phyloP scores from a whole-genome alignment of 257 asterid species.

The Agastache rugosa region DNA sequence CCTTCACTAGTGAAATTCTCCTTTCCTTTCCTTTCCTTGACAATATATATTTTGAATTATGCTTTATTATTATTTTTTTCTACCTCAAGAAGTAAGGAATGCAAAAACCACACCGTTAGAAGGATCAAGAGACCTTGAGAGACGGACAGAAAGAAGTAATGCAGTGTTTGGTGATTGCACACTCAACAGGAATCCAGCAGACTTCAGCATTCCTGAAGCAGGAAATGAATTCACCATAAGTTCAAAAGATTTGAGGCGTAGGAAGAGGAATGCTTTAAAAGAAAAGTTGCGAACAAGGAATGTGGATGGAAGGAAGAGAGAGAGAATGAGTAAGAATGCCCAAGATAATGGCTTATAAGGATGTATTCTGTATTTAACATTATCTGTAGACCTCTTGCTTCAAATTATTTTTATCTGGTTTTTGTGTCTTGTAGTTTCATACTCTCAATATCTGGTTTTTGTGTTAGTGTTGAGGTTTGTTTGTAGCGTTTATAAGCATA shows the following conservation, averaged over 20 bases:
- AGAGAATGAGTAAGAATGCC: conserved; percentile 38
- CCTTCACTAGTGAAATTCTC: conserved; percentile 17
- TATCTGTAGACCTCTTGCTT: background rate
- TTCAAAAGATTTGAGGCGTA: conserved; percentile 47
- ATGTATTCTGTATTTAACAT: background rate
- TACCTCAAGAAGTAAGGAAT: conserved; percentile 34
- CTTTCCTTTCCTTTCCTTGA: background rate
- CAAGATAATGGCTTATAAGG: background rate
- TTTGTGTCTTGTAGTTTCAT: background rate
- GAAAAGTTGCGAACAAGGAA: conserved; percentile 20
- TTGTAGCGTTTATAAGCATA: background rate
- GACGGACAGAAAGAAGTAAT: background rate
- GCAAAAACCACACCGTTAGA: conserved; percentile 3
- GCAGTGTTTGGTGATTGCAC: conserved; percentile 45
- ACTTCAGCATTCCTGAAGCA: conserved; percentile 60
- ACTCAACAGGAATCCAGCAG: conserved; percentile 75
- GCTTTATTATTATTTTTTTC: background rate
- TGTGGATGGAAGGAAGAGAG: conserved; percentile 43
- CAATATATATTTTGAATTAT: conserved; percentile 5
- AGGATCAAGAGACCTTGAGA: too few species aligned
- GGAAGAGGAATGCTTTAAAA: conserved; percentile 34
- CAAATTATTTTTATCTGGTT: background rate
- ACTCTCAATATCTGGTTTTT: background rate
- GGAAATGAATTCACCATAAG: conserved; percentile 54
- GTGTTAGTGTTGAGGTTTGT: background rate